Percentiles rank a stretch among this genome's conserved stretches.
phyloP scores from a whole-genome alignment of 768 basidiomycete genomes.

The Tricholomella constricta region DNA sequence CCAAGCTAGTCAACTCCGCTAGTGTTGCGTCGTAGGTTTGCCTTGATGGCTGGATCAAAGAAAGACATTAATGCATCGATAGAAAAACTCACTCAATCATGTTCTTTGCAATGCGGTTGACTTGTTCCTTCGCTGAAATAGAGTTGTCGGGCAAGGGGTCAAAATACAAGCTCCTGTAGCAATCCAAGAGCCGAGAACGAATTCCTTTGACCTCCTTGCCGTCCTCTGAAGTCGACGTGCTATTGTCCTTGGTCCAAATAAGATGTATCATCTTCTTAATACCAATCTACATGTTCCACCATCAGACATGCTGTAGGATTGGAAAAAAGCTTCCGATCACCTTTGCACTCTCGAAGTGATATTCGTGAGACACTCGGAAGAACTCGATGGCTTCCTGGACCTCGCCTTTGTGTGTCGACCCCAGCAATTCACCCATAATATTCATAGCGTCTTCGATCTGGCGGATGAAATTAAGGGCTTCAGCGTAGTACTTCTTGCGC shows the following conservation, averaged over 20 bases:
- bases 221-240: slow-evolving; percentile 62
- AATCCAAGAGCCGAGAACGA: slow-evolving; percentile 83
- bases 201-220: slow-evolving; percentile 83
- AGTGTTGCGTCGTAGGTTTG: slow-evolving; percentile 90
- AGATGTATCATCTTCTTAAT: slow-evolving; percentile 97
- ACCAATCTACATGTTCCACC: slow-evolving; percentile 54
- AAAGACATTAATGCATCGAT: not conserved
- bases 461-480: slow-evolving; percentile 81
- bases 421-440: slow-evolving; percentile 73
- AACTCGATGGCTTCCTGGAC: slow-evolving; percentile 88
- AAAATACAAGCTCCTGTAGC: slow-evolving; percentile 87
- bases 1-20: slow-evolving; percentile 93
- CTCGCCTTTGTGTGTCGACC: slow-evolving; percentile 83
- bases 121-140: slow-evolving; percentile 68
- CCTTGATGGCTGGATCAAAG: slow-evolving; percentile 40
- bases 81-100: slow-evolving; percentile 80
- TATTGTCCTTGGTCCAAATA: slow-evolving; percentile 96
- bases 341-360: slow-evolving; percentile 77
- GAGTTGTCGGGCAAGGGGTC: slow-evolving; percentile 74
- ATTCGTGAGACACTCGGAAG: slow-evolving; percentile 80
- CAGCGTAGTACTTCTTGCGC: slow-evolving; percentile 83
- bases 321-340: slow-evolving; percentile 34
- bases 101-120: slow-evolving; percentile 92
- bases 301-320: slow-evolving; percentile 6
- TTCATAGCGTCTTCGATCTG: slow-evolving; percentile 64